phyloP scores from a whole-genome alignment of 129 eudicot genomes.

The Chrysanthemum seticuspe region DNA sequence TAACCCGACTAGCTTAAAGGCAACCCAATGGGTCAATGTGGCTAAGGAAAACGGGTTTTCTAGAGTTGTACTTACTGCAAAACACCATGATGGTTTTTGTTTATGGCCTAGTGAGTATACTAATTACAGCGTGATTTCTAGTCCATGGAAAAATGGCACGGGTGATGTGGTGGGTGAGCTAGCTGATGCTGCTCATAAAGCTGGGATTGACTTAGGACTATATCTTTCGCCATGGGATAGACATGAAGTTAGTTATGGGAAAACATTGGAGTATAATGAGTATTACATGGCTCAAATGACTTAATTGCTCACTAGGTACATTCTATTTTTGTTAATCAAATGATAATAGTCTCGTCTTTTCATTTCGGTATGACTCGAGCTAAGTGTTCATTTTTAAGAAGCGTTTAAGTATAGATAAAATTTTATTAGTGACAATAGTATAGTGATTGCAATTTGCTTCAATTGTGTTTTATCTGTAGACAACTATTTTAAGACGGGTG shows the following conservation, averaged over 20 bases:
- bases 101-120: conserved; percentile 86
- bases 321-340: not conserved
- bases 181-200: conserved; percentile 64
- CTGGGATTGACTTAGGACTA: conserved; percentile 69
- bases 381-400: too few species aligned
- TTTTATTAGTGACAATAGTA: too few species aligned
- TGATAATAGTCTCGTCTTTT: not conserved
- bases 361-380: not conserved
- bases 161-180: conserved; percentile 87
- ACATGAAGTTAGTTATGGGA: conserved; percentile 73
- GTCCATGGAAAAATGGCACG: conserved; percentile 64
- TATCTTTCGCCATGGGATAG: conserved; percentile 98
- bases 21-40: conserved; percentile 73
- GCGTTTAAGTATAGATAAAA: too few species aligned
- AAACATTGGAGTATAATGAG: conserved; percentile 82
- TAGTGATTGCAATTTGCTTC: too few species aligned
- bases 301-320: conserved; percentile 88
- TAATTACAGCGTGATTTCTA: conserved; percentile 68
- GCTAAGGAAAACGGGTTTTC: conserved; percentile 75
- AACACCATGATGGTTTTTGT: conserved; percentile 95
- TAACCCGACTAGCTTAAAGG: conserved; percentile 52
- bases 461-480: too few species aligned
- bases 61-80: conserved; percentile 72
- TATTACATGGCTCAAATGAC: conserved; percentile 88
- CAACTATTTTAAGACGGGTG: too few species aligned